These are phyloP conservation scores for Boehmeria nivea DNA, from an alignment of 306 rosid genomes.

Conservation along the genomic window DNA sequence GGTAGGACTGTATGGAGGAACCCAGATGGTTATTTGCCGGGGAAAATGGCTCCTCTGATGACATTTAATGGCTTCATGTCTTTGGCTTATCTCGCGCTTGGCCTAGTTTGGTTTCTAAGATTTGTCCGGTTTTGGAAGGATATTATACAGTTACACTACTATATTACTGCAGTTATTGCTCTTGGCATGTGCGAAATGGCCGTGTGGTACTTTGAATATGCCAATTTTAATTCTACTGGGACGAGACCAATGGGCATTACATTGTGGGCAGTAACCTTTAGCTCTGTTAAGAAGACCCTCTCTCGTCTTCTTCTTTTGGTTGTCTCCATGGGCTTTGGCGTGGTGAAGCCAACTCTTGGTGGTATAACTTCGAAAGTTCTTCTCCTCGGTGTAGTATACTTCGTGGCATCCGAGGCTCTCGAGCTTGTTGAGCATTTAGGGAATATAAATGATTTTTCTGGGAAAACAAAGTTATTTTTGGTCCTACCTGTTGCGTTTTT, in stretches of 20 bases:
- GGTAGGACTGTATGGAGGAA: conserved; percentile 91
- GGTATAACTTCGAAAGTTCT: conserved; percentile 52
- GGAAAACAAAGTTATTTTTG: conserved; percentile 65
- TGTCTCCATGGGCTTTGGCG: conserved; percentile 87
- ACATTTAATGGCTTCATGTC: conserved; percentile 79
- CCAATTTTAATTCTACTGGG: conserved; percentile 80
- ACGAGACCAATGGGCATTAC: conserved; percentile 85
- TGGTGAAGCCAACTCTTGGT: conserved; percentile 79
- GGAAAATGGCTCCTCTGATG: conserved; percentile 87
- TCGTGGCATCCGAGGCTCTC: conserved; percentile 73
- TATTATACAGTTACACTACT: conserved; percentile 73
- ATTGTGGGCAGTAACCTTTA: conserved; percentile 86
- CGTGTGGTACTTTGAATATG: conserved; percentile 91
- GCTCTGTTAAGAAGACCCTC: conserved; percentile 75
- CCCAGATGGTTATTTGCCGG: conserved; percentile 79
- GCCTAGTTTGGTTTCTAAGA: conserved; percentile 73
- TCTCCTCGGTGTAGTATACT: conserved; percentile 61
- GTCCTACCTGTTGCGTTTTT: conserved; percentile 82
- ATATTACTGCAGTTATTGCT: conserved; percentile 77
- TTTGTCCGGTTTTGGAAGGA: conserved; percentile 85
- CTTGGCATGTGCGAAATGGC: conserved; percentile 98
- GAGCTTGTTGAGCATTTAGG: conserved; percentile 87
- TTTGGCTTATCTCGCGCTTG: conserved; percentile 67
- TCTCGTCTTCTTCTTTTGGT: conserved; percentile 82
- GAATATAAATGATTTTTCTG: conserved; percentile 81